Percentiles rank a stretch among this genome's conserved stretches.
These are phyloP conservation scores for Colletotrichum sp. DNA, from an alignment of 2,329 filamentous ascomycete species.

Conservation along the genomic window DNA sequence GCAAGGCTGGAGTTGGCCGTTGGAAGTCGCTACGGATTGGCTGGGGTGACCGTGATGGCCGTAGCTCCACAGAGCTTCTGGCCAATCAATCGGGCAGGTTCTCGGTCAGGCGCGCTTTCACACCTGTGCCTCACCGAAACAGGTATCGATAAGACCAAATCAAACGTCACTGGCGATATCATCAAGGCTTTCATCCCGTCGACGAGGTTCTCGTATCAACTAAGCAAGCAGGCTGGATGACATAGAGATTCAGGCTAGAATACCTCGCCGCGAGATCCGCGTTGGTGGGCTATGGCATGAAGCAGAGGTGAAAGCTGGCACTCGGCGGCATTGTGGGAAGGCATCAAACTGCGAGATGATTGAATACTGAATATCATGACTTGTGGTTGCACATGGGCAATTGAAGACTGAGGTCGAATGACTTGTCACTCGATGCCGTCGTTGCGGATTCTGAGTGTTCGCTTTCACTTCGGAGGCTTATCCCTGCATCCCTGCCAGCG, in stretches of 20 bases:
- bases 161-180: not conserved
- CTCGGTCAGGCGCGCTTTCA: not conserved
- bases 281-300: not conserved
- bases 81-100: not conserved
- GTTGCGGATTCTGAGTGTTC: not conserved
- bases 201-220: not conserved
- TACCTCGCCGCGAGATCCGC: not conserved
- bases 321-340: not conserved
- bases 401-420: not conserved
- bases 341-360: not conserved
- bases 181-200: not conserved
- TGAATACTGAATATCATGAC: not conserved
- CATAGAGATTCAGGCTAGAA: not conserved
- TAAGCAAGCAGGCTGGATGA: not conserved
- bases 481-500: conserved; percentile 11
- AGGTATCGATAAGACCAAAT: not conserved
- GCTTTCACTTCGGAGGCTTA: conserved; percentile 9
- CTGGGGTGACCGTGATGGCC: not conserved
- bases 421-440: not conserved
- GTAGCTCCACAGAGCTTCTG: not conserved
- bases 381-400: not conserved
- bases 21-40: conserved; percentile 9
- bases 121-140: not conserved
- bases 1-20: conserved; percentile 4
- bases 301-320: not conserved